These are phyloP conservation scores for Xylariaceae sp. DNA, from an alignment of 2,329 filamentous ascomycete species.

Conservation along the genomic window DNA sequence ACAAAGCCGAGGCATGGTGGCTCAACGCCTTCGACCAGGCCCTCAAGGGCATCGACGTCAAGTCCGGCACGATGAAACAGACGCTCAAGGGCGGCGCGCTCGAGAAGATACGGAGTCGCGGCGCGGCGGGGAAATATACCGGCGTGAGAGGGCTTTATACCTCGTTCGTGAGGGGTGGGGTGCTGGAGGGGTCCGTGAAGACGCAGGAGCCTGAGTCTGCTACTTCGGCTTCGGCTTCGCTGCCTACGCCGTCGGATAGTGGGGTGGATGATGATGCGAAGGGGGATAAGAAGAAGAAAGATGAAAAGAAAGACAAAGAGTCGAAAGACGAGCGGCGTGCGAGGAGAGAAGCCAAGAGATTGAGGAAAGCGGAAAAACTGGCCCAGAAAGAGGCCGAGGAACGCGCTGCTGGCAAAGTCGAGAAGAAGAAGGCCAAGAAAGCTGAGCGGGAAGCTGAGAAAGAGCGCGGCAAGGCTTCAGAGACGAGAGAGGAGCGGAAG, in stretches of 20 bases:
- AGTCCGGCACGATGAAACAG: constrained; percentile 53
- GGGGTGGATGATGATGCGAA: constrained; percentile 32
- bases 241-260: constrained; percentile 31
- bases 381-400: constrained; percentile 32
- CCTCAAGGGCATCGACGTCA: constrained; percentile 70
- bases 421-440: constrained; percentile 42
- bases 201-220: no score
- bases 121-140: constrained; percentile 51
- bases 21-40: constrained; percentile 90
- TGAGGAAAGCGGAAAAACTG: constrained; percentile 27
- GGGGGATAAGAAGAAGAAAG: constrained; percentile 28
- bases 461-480: constrained; percentile 30
- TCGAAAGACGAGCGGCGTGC: constrained; percentile 12
- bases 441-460: constrained; percentile 37
- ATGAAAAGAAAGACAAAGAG: constrained; percentile 20
- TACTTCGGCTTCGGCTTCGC: constrained; percentile 15
- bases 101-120: constrained; percentile 49
- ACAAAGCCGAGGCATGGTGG: constrained; percentile 88
- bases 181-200: constrained; percentile 66
- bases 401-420: constrained; percentile 20
- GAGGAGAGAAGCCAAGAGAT: constrained; percentile 24
- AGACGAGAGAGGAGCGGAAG: constrained; percentile 45
- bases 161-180: constrained; percentile 79
- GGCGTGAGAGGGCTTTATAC: constrained; percentile 67
- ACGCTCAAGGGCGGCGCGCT: constrained; percentile 49